Evolutionary conservation across 2,329 filamentous ascomycete species (phyloP), one percentile per base, ranked within the genome.

Genomic region (Paecilomyces sp.): DNA sequence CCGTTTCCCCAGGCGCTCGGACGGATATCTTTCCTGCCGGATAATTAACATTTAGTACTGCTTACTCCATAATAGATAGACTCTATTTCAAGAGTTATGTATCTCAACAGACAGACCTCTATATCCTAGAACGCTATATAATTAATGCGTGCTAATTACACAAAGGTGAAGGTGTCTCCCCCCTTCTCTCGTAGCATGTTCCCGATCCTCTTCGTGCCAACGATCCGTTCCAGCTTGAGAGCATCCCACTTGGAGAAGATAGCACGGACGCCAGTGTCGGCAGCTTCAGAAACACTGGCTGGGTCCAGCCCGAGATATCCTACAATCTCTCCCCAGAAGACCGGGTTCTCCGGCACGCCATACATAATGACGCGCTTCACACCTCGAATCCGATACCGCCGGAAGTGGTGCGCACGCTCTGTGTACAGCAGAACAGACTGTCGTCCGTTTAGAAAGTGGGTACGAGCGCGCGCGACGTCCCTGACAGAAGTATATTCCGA

Each of bases 321-420:
- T 11, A 77, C 72, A 57, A 79, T 70, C 61, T 80, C 78, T 1
- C 68, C 63, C 63, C 75, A 80, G 60, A 80, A 80, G 6, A 68
- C 72, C 28, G 90, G 89, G 71, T 97, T 96, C 67, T 97, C 93
- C 0, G 94, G 94, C 33, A 97, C 74, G 1, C 88, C 89, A 72
- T 97, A 97, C 80, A 96, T 88, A 57, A 97, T 83, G n/a, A 97
- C 84, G 50, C 87, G 83, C 73, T 87, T 88, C 13, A 94, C 91
- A 24, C 94, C 94, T 36, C 86, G 84, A 58, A 99, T 82, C 65
- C 85, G 84, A 70, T 94, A 92, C n/a, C 94, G 84, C 56, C 91
- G 86, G 81, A 97, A 97, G 75, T 99, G 94, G 76, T 99, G 94
- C n/a, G 92, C 90, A 61, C 94, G 87, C 73, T 96, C 93, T 1